Percentiles rank a stretch among this genome's conserved stretches.
These are phyloP conservation scores for Artemisia argyi DNA, from an alignment of 129 eudicot species.

Conservation along the genomic window DNA sequence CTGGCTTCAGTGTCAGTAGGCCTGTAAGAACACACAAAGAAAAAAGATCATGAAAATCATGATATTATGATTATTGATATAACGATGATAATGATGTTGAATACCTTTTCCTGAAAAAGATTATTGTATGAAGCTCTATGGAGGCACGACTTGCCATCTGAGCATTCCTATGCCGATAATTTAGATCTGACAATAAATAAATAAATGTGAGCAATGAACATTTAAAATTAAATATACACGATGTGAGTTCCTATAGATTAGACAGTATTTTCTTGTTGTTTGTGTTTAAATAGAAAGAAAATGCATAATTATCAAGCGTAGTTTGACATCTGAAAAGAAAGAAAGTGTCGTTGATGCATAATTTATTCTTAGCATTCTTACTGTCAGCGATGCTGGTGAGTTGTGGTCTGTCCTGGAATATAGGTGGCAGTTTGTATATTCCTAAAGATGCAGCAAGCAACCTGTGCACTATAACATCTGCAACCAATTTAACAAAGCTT, in stretches of 20 bases:
- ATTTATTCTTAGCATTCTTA: constrained; percentile 40
- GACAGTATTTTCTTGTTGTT: no score
- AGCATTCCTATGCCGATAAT: constrained; percentile 95
- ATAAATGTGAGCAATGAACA: neutral
- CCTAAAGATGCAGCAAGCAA: constrained; percentile 98
- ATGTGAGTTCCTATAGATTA: no score
- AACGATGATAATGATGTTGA: neutral
- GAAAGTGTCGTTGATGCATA: neutral
- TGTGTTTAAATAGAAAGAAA: neutral
- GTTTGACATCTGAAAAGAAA: neutral
- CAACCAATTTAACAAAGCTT: constrained; percentile 33
- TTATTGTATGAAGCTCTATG: constrained; percentile 92
- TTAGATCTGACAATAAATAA: constrained; percentile 58
- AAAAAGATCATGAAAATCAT: neutral
- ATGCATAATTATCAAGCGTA: neutral
- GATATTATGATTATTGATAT: neutral
- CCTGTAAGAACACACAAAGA: constrained; percentile 52
- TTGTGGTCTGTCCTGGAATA: constrained; percentile 83
- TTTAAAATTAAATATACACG: neutral
- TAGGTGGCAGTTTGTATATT: constrained; percentile 73
- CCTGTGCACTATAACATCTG: constrained; percentile 97
- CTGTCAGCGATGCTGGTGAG: constrained; percentile 94
- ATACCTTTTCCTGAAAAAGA: constrained; percentile 84
- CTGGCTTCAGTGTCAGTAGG: constrained; percentile 94
- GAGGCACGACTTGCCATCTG: constrained; percentile 99